A percentile compares a stretch with the other conserved stretches of the same genome.
These are phyloP conservation scores for Barnettozyma sp. DNA, from an alignment of 805 yeast species.

Conservation along the genomic window DNA sequence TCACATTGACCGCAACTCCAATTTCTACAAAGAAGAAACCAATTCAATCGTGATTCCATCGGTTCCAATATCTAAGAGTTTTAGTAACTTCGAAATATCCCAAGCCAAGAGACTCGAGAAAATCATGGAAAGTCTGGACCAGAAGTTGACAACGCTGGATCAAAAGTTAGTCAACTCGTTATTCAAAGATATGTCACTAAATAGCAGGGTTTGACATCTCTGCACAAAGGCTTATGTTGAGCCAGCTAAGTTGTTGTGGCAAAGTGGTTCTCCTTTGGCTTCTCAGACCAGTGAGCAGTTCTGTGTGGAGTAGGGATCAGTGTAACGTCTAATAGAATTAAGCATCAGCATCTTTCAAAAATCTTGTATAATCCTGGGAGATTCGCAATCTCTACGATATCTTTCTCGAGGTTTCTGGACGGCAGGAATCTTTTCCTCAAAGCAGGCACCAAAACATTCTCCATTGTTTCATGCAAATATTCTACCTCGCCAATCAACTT, in stretches of 20 bases:
- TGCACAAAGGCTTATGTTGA: no score
- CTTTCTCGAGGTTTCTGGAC: constrained; percentile 41
- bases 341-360: constrained; percentile 44
- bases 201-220: no score
- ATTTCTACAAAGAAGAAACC: constrained; percentile 18
- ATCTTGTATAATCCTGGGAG: constrained; percentile 86
- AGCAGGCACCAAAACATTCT: constrained; percentile 56
- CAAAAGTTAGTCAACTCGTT: constrained; percentile 15
- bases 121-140: constrained; percentile 12
- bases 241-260: no score
- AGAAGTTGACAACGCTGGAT: constrained; percentile 15
- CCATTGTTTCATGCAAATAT: constrained; percentile 37
- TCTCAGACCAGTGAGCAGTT: no score
- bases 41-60: constrained; percentile 24
- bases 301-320: no score
- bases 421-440: constrained; percentile 61
- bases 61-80: constrained; percentile 15
- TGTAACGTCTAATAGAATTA: background rate
- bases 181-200: constrained; percentile 2
- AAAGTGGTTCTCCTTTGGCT: no score
- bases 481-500: constrained; percentile 24
- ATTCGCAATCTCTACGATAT: constrained; percentile 80
- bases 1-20: constrained; percentile 19
- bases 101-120: constrained; percentile 18
- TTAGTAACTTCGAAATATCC: constrained; percentile 19